These are phyloP conservation scores for Sutorius eximius DNA, from an alignment of 1,284 basidiomycete genomes.

Conservation along the genomic window DNA sequence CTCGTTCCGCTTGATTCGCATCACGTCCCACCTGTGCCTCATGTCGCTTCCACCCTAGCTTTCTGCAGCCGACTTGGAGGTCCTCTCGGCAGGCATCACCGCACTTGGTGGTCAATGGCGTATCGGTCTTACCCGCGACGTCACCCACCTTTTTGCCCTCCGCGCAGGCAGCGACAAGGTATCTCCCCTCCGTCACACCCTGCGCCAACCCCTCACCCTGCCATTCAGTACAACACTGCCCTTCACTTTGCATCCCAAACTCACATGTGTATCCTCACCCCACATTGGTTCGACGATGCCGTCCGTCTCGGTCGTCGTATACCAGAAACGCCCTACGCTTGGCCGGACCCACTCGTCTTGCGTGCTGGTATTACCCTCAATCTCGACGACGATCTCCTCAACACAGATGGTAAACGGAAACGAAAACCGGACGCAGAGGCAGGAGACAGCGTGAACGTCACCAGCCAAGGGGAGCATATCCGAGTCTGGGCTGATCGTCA, in stretches of 20 bases:
- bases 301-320: slow-evolving; percentile 63
- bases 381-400: slow-evolving; percentile 17
- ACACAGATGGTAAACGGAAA: slow-evolving; percentile 19
- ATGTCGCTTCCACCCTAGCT: slow-evolving; percentile 40
- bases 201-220: not conserved
- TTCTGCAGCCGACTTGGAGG: slow-evolving; percentile 63
- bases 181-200: not conserved
- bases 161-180: slow-evolving; percentile 48
- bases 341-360: slow-evolving; percentile 65
- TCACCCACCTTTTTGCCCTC: slow-evolving; percentile 81
- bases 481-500: slow-evolving; percentile 50
- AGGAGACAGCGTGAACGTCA: not conserved
- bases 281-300: slow-evolving; percentile 84
- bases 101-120: slow-evolving; percentile 85
- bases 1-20: not conserved
- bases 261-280: slow-evolving; percentile 62
- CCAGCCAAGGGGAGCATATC: slow-evolving; percentile 22
- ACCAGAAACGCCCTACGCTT: slow-evolving; percentile 63
- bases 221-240: slow-evolving; percentile 52
- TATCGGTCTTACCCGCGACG: slow-evolving; percentile 72
- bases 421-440: slow-evolving; percentile 10
- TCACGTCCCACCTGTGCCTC: not conserved
- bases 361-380: slow-evolving; percentile 26
- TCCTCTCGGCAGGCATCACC: slow-evolving; percentile 69
- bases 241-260: slow-evolving; percentile 56